Evolutionary conservation across 768 basidiomycete species (phyloP), one percentile per base, ranked within the genome.

Genomic region (Suillus plorans): DNA sequence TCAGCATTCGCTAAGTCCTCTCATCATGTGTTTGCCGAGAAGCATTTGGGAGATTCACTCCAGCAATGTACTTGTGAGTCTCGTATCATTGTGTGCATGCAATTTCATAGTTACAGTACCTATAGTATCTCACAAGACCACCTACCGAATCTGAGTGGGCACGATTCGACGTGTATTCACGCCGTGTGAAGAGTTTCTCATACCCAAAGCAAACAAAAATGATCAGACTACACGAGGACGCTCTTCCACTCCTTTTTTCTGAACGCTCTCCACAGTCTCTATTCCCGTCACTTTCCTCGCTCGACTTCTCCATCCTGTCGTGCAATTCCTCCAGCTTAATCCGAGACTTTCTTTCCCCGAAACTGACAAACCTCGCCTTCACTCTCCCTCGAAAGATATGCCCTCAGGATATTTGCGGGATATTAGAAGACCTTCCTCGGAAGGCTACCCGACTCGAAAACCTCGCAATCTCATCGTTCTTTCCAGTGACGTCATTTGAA

Each of bases 261-360:
- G 68, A 71, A 1, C 64, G 66, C n/a, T 62, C 68, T 63, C 72
- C 76, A 18, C 64, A 65, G 57, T 2, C 47, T 0, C 47, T 76
- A 20, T 71, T 76, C 50, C 73, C 74, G 18, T 69, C 63, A 41
- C 73, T 76, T 25, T 65, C 63, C 25, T 37, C 59, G n/a, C 67
- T 76, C 9, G 73, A 76, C 58, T 74, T 72, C 47, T 68, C 74
- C 16, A 67, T 74, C 37, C 61, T 76, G 22, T 74, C 74, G 1
- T 69, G 70, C 44, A 20, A 64, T 31, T 69, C 67, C 16, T 63
- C 69, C 8, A 67, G 68, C 63, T 22, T 76, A 2, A 55, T 76
- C 57, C 64, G 64, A 3, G 42, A 63, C 10, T 13, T 76, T 49
- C 44, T 76, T 22, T 71, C 69, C 5, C 67, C 71, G 12, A 60